These are phyloP conservation scores for Leishmania tropica DNA, from an alignment of 208 protist genomes.

Conservation along the genomic window DNA sequence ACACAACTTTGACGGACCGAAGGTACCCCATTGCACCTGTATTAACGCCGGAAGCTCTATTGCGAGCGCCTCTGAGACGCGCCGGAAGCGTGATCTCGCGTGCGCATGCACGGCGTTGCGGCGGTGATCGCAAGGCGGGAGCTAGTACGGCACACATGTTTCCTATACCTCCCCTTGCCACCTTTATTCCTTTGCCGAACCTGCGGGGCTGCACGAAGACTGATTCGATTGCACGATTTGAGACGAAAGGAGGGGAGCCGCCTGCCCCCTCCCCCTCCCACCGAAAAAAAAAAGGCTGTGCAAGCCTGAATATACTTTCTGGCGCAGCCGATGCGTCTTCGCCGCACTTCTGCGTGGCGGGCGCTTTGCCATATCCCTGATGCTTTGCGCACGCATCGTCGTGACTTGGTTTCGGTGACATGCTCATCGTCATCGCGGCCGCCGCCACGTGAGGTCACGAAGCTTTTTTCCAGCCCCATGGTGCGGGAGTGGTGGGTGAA, in stretches of 20 bases:
- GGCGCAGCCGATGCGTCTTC: background rate
- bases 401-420: background rate
- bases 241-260: background rate
- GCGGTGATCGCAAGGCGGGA: background rate
- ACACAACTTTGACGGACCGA: background rate
- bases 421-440: background rate
- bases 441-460: background rate
- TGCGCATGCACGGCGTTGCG: background rate
- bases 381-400: background rate
- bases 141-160: background rate
- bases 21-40: background rate
- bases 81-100: background rate
- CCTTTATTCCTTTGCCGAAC: background rate
- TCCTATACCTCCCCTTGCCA: background rate
- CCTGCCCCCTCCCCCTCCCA: background rate
- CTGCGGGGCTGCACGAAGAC: background rate
- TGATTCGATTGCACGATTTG: background rate
- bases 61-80: background rate
- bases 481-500: background rate
- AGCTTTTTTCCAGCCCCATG: slow-evolving; percentile 10
- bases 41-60: background rate
- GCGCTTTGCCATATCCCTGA: background rate
- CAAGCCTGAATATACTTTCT: background rate
- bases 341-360: background rate
- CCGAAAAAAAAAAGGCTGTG: background rate